These are phyloP conservation scores for Gastrolobium villosum DNA, from an alignment of 306 rosid species.

Conservation along the genomic window DNA sequence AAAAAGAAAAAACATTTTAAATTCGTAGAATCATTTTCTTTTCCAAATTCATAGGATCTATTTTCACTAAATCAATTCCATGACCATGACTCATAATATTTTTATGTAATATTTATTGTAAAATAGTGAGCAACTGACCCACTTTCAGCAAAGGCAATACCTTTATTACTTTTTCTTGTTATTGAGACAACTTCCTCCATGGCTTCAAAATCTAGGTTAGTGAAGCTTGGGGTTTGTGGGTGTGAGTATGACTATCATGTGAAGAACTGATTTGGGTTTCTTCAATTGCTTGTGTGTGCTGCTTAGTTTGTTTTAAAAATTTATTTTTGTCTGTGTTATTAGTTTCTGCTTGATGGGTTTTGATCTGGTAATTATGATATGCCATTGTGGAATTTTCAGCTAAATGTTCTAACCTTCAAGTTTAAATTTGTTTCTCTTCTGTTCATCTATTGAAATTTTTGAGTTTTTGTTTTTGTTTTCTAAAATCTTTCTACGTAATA, in stretches of 20 bases:
- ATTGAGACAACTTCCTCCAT: slow-evolving; percentile 47
- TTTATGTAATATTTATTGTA: too few relatives aligned
- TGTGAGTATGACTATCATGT: not conserved
- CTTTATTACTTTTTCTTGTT: slow-evolving; percentile 39
- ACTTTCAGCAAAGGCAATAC: not conserved
- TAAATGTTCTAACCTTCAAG: not conserved
- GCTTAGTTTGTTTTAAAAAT: not conserved
- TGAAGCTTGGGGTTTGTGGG: slow-evolving; percentile 1
- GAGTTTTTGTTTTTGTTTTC: not conserved
- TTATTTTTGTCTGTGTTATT: not conserved
- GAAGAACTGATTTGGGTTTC: slow-evolving; percentile 65
- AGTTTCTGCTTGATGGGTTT: slow-evolving; percentile 39
- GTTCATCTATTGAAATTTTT: slow-evolving; percentile 18
- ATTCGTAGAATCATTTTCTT: too few relatives aligned
- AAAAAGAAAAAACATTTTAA: too few relatives aligned
- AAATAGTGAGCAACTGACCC: slow-evolving; percentile 18
- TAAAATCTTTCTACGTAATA: not conserved
- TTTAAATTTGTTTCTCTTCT: not conserved
- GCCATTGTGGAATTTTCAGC: not conserved
- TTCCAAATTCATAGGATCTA: too few relatives aligned
- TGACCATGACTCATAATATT: too few relatives aligned
- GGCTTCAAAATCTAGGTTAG: slow-evolving; percentile 90
- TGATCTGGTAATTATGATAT: slow-evolving; percentile 58
- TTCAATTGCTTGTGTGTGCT: slow-evolving; percentile 11
- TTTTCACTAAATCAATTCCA: too few relatives aligned